phyloP scores from a whole-genome alignment of 2,329 filamentous ascomycete species.

The Monilinia vaccinii-corymbosi region DNA sequence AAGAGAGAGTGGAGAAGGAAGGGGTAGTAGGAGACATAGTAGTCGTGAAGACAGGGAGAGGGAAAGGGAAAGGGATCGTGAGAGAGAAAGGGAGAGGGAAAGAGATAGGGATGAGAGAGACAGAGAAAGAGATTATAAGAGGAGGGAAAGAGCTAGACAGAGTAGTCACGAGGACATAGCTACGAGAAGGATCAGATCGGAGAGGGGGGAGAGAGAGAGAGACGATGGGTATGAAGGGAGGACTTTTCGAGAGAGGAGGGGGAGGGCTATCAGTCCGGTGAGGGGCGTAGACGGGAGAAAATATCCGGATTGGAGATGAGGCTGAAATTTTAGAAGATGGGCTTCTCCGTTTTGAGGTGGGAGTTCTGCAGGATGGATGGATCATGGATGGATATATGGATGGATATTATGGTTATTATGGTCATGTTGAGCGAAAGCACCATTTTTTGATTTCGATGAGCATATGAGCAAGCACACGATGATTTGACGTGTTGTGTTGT shows the following conservation, averaged over 20 bases:
- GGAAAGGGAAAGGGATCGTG: constrained; percentile 7
- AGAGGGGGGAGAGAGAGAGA: constrained; percentile 15
- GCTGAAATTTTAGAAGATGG: too few relatives aligned
- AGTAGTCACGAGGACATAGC: constrained; percentile 7
- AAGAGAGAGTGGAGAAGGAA: constrained; percentile 12
- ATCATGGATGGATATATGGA: not conserved
- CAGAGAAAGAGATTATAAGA: constrained; percentile 11
- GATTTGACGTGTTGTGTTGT: too few relatives aligned
- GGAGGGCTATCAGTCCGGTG: constrained; percentile 19
- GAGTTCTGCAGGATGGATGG: not conserved
- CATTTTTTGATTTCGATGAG: too few relatives aligned
- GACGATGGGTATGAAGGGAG: constrained; percentile 8
- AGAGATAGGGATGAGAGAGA: constrained; percentile 10
- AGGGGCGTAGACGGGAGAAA: constrained; percentile 26
- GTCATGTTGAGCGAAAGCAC: too few relatives aligned
- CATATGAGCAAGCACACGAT: too few relatives aligned
- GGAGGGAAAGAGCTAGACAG: not conserved
- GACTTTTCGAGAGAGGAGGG: constrained; percentile 16
- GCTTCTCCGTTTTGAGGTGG: not conserved
- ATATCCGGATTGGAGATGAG: constrained; percentile 16
- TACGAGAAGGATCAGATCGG: constrained; percentile 5
- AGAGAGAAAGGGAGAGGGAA: not conserved
- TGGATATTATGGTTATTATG: too few relatives aligned
- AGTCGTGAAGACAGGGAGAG: constrained; percentile 14
- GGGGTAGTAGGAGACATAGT: constrained; percentile 12